Conservation (phyloP, 2,329 filamentous ascomycete species). For the Scorias spongiosa region DNA sequence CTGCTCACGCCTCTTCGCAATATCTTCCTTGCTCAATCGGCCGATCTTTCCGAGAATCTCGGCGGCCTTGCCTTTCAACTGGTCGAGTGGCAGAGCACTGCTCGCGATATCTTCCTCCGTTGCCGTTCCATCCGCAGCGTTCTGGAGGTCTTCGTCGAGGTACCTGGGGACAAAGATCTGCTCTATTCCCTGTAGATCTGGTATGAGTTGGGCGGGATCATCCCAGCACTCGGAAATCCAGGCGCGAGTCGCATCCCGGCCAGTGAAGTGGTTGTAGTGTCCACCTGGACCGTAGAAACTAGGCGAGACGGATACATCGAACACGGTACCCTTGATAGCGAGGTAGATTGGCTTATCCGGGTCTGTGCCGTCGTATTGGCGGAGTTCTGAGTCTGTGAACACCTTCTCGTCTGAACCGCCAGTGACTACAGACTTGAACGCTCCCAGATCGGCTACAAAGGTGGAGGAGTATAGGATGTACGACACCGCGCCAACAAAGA, state of each 20-base stretch:
- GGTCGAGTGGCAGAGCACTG: conserved; percentile 8
- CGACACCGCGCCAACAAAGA: not conserved
- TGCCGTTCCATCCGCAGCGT: conserved; percentile 7
- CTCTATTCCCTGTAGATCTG: conserved; percentile 13
- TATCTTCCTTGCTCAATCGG: conserved; percentile 7
- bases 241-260: conserved; percentile 16
- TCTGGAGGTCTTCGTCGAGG: conserved; percentile 13
- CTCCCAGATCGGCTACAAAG: not conserved
- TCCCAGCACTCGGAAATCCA: conserved; percentile 20
- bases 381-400: conserved; percentile 21
- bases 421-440: not conserved
- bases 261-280: conserved; percentile 17
- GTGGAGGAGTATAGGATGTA: not conserved
- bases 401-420: not conserved
- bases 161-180: conserved; percentile 16
- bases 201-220: conserved; percentile 12
- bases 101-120: conserved; percentile 6
- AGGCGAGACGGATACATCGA: conserved; percentile 15
- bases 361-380: conserved; percentile 22
- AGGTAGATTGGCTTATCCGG: conserved; percentile 14
- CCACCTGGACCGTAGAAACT: conserved; percentile 18
- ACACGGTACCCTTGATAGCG: conserved; percentile 18
- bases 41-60: conserved; percentile 14
- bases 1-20: conserved; percentile 7
- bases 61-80: conserved; percentile 12